Evolutionary conservation across 805 yeast species (phyloP), one percentile per base, ranked within the genome.

Genomic region (Torulaspora indica): DNA sequence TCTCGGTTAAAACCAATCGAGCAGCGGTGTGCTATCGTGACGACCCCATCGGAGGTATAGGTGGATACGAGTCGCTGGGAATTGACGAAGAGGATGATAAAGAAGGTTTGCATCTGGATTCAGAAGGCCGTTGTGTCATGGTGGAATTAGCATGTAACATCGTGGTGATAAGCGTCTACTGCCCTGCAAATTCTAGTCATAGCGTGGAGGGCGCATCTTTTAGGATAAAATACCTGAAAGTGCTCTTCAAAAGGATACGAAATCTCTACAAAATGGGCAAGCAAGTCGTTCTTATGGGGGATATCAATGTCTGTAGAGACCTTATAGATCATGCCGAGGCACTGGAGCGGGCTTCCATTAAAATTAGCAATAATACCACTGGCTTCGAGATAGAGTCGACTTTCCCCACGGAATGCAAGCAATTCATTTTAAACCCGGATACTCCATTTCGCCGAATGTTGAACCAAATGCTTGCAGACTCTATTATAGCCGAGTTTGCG

Each of bases 171-270:
- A 71, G 81, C 0, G 73, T 82, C 4, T 91, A 91, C 58, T 91
- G 97, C 60, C 98, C 98, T 0, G 98, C 98, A 1, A 87, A 88
- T 60, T 86, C 97, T 0, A 71, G 72, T 63, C 77, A 74, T 1
- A 77, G 88, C 0, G 83, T 77, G 20, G 82, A 78, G 23, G 95
- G 80, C 10, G 85, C 81, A 51, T 57, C 55, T 9, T 81, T 71
- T 52, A 65, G 95, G 40, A 52, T 78, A 30, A 63, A 69, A 12
- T 91, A 86, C 54, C 67, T 87, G 41, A 68, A 69, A 17, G 64
- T 76, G 1, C 60, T 91, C 38, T 76, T 88, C 41, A 65, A 73
- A 42, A 73, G 98, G 35, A 75, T 85, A 13, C 65, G 75, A 27
- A 74, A 73, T 29, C 68, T 91, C 43, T 63, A 69, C n/a, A 52